Base-by-base conservation (phyloP, 2,329 filamentous ascomycete genomes). In the Fusarium praegraminearum region DNA sequence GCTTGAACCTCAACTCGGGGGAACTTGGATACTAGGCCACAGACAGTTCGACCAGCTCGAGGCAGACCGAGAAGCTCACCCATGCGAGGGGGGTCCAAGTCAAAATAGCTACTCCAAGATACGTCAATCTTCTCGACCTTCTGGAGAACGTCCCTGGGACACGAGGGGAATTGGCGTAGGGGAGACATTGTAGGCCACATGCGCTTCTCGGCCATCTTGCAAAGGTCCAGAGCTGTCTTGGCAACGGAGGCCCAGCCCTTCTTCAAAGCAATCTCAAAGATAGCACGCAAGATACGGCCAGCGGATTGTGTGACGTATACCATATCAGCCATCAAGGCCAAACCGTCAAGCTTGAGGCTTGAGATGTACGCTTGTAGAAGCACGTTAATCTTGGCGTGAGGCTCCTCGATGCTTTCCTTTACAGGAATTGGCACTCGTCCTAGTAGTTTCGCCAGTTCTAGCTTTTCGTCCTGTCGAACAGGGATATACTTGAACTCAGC, bases 151-250 rank as follows among this genome's bases (percentile, higher is more conserved):
- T 98, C 95, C 41, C 89, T 85, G 5, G 94, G 90, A 76, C 94
- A 97, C 40, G 84, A 83, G 5, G 91, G 88, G 77, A 99, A 99
- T 76, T 99, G 96, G 56, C 96, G 89, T 33, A 99, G 85, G 13
- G 97, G 96, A 38, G 93, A 93, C 96, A 98, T 99, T 8, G 95
- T 98, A 16, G 95, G 94, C 96, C 96, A 99, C 97, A 99, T 99
- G 51, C 97, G 89, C 85, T 97, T 97, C 83, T 99, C 96, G 0
- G 95, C 96, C 93, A 97, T 98, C 83, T 99, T 99, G 83, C 97
- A 99, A 55, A 99, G 86, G 74, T 97, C 93, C 43, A 99, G 84
- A 1, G 96, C 94, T 67, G 92, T 93, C 82, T 96, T 97, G 11
- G 96, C 93, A 5, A 98, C 96, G 18, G 90, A 91, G 1, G 96